phyloP scores from a whole-genome alignment of 2,329 filamentous ascomycete species.

The Stachybotrys chartarum region DNA sequence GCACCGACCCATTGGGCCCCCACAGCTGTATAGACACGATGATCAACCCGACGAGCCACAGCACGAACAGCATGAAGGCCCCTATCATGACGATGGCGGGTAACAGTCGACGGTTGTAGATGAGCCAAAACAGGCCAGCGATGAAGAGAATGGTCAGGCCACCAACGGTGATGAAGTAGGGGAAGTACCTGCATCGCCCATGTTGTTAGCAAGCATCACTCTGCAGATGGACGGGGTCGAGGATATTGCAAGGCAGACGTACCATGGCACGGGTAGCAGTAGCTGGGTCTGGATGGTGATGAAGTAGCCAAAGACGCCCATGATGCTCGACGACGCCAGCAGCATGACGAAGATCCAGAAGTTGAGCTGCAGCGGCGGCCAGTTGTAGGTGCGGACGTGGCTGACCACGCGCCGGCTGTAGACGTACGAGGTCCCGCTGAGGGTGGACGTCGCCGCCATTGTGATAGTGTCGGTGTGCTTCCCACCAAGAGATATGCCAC shows the following conservation, averaged over 20 bases:
- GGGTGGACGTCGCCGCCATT: background rate
- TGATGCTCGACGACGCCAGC: constrained; percentile 47
- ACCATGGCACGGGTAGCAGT: constrained; percentile 53
- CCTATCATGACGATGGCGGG: constrained; percentile 57
- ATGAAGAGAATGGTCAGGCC: constrained; percentile 61
- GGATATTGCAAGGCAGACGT: constrained; percentile 13
- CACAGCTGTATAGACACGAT: constrained; percentile 57
- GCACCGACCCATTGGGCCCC: constrained; percentile 52
- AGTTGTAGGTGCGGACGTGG: constrained; percentile 55
- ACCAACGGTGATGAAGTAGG: constrained; percentile 55
- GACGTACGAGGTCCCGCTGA: constrained; percentile 29
- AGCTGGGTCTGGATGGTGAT: constrained; percentile 51
- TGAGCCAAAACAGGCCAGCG: constrained; percentile 54
- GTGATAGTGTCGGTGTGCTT: background rate
- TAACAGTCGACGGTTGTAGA: constrained; percentile 52
- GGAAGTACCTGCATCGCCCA: constrained; percentile 51
- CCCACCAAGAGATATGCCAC: background rate
- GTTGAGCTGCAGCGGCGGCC: constrained; percentile 61
- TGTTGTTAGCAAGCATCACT: background rate
- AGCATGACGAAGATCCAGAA: constrained; percentile 63
- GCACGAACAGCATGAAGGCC: constrained; percentile 56
- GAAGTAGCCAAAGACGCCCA: constrained; percentile 56
- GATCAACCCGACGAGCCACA: constrained; percentile 62
- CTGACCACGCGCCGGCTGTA: constrained; percentile 35
- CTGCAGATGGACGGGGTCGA: background rate